A percentile compares a stretch with the other conserved stretches of the same genome.
Evolutionary conservation across 2,329 filamentous ascomycete genomes (phyloP).

Genomic region (Mollisia scopiformis): DNA sequence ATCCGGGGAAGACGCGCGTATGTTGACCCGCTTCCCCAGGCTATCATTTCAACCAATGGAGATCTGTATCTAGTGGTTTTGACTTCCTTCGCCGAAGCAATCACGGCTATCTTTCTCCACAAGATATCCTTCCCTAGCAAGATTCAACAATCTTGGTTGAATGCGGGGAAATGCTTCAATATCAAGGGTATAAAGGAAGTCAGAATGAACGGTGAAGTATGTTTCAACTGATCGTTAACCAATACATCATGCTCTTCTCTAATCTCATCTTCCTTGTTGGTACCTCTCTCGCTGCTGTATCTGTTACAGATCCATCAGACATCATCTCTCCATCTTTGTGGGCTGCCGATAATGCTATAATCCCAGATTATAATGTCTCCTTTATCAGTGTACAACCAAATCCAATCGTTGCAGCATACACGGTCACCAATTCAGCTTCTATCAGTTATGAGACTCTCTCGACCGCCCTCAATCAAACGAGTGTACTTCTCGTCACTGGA

Average conservation of each 20-base stretch:
- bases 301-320: not conserved
- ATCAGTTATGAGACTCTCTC: conserved; percentile 16
- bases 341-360: conserved; percentile 26
- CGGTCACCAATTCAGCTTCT: not conserved
- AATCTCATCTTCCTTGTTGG: not conserved
- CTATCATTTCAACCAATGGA: no score
- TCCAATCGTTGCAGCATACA: conserved; percentile 11
- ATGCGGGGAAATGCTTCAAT: not conserved
- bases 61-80: no score
- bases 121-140: no score
- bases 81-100: no score
- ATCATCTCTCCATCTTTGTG: conserved; percentile 17
- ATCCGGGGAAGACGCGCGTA: no score
- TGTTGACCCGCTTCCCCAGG: no score
- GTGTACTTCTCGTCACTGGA: conserved; percentile 24
- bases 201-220: not conserved
- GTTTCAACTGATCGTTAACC: not conserved
- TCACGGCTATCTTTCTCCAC: no score
- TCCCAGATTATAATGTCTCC: conserved; percentile 21
- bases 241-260: not conserved
- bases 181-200: not conserved
- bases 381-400: not conserved
- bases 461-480: conserved; percentile 25
- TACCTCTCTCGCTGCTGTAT: not conserved
- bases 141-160: not conserved